Evolutionary conservation across 2,329 filamentous ascomycete species (phyloP).

Genomic region (Trichophyton simii): DNA sequence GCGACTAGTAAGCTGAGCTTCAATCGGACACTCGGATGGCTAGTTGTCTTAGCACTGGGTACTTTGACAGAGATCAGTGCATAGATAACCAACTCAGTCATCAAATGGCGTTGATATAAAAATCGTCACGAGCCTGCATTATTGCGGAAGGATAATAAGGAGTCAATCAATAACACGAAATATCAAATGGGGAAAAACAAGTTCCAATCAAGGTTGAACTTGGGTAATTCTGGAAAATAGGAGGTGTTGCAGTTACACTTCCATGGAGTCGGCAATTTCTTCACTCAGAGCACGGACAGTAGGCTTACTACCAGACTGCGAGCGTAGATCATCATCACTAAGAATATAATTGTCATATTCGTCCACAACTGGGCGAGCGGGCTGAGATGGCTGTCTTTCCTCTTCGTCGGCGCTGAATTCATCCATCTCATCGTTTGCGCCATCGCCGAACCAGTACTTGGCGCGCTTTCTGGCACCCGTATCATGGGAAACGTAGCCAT

Average conservation of each 20-base stretch:
- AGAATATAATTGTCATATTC: slow-evolving; percentile 34
- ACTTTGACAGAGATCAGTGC: not conserved
- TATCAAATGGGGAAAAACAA: not conserved
- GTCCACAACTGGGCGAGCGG: slow-evolving; percentile 23
- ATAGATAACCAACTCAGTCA: not conserved
- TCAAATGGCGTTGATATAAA: not conserved
- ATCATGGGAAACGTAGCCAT: slow-evolving; percentile 37
- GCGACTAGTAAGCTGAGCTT: not conserved
- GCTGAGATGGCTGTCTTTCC: slow-evolving; percentile 13
- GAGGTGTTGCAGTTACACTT: slow-evolving; percentile 28
- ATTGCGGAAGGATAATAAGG: not conserved
- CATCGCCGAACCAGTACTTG: slow-evolving; percentile 74
- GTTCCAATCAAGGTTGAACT: not conserved
- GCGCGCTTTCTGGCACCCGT: slow-evolving; percentile 64
- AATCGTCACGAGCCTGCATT: not conserved
- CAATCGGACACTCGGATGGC: not conserved
- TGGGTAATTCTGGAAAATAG: not conserved
- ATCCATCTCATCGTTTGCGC: slow-evolving; percentile 32
- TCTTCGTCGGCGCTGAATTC: slow-evolving; percentile 25
- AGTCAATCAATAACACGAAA: not conserved
- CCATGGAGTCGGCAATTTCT: slow-evolving; percentile 42
- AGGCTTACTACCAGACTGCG: slow-evolving; percentile 30
- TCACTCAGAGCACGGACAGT: slow-evolving; percentile 42
- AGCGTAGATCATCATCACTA: slow-evolving; percentile 32
- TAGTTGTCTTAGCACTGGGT: not conserved